A percentile compares a stretch with the other conserved stretches of the same genome.
Evolutionary conservation across 1,284 basidiomycete genomes (phyloP).

Genomic region (Cutaneotrichosporon cutaneum): DNA sequence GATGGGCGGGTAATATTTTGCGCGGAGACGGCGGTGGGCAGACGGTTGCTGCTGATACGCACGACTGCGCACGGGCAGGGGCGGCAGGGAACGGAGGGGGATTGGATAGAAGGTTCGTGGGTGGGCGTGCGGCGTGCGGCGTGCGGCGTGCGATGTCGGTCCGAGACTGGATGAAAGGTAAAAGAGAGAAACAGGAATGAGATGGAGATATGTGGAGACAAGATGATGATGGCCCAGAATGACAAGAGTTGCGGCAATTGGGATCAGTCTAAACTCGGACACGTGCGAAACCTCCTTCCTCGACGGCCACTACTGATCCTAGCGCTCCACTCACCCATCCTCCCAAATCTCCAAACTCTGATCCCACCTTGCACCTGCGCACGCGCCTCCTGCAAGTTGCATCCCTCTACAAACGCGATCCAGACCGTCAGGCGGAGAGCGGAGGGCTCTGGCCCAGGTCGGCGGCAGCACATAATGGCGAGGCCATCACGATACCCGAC

Average conservation of each 20-base stretch:
- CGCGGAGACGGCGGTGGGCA: background rate
- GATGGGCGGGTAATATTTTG: background rate
- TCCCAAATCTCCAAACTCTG: too few species aligned
- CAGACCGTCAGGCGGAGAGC: too few species aligned
- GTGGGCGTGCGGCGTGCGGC: background rate
- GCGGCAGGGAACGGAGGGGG: background rate
- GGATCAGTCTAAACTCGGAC: background rate
- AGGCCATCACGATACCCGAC: background rate
- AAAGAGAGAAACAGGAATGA: background rate
- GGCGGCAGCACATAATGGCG: too few species aligned
- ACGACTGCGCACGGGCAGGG: background rate
- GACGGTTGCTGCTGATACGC: background rate
- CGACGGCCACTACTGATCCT: too few species aligned
- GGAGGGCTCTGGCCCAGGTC: too few species aligned
- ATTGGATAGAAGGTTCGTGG: background rate
- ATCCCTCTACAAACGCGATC: too few species aligned
- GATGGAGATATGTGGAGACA: background rate
- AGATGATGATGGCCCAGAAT: background rate
- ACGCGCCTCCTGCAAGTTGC: too few species aligned
- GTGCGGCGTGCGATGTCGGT: too few species aligned
- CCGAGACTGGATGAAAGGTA: background rate
- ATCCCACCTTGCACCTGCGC: too few species aligned
- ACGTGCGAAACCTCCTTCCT: slow-evolving; percentile 1
- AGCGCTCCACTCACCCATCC: too few species aligned
- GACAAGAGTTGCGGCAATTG: background rate